Conservation (phyloP, 1,284 basidiomycete species). For the Pseudozyma tsukubaensis region DNA sequence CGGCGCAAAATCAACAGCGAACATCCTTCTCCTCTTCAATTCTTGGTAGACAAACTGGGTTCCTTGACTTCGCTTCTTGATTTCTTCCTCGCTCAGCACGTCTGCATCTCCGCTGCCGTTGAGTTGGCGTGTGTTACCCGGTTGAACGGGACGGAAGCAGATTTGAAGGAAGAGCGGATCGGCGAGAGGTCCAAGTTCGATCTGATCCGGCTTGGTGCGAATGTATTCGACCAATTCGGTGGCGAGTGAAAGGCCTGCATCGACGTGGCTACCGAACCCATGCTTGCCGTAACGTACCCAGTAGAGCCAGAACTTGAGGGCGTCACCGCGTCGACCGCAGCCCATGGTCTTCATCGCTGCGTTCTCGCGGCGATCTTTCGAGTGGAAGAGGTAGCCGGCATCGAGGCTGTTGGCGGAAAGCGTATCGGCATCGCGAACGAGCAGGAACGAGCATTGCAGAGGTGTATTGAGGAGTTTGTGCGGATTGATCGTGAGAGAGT, state of each 20-base stretch:
- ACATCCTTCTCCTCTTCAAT: slow-evolving; percentile 47
- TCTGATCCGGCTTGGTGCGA: slow-evolving; percentile 12
- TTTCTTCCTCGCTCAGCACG: slow-evolving; percentile 7
- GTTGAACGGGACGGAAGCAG: slow-evolving; percentile 56
- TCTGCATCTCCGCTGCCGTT: not conserved
- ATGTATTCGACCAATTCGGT: slow-evolving; percentile 46
- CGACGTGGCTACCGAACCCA: slow-evolving; percentile 65
- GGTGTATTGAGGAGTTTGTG: slow-evolving; percentile 70
- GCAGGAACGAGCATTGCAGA: slow-evolving; percentile 70
- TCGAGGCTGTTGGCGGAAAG: slow-evolving; percentile 68
- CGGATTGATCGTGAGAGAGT: slow-evolving; percentile 70
- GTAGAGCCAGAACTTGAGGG: slow-evolving; percentile 70
- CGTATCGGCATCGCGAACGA: slow-evolving; percentile 64
- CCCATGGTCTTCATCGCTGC: slow-evolving; percentile 65
- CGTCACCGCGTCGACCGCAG: slow-evolving; percentile 69
- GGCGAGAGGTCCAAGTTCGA: slow-evolving; percentile 59
- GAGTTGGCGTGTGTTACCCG: not conserved
- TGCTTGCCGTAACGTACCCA: slow-evolving; percentile 69
- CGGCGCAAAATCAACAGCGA: slow-evolving; percentile 65
- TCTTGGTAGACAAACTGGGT: slow-evolving; percentile 36
- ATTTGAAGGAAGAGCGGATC: slow-evolving; percentile 62
- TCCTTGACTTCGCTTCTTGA: slow-evolving; percentile 21
- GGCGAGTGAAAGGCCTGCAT: slow-evolving; percentile 53
- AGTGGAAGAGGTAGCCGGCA: slow-evolving; percentile 70
- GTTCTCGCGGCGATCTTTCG: slow-evolving; percentile 40